These are phyloP conservation scores for Beauveria rudraprayagi DNA, from an alignment of 2,329 filamentous ascomycete species.

Conservation along the genomic window DNA sequence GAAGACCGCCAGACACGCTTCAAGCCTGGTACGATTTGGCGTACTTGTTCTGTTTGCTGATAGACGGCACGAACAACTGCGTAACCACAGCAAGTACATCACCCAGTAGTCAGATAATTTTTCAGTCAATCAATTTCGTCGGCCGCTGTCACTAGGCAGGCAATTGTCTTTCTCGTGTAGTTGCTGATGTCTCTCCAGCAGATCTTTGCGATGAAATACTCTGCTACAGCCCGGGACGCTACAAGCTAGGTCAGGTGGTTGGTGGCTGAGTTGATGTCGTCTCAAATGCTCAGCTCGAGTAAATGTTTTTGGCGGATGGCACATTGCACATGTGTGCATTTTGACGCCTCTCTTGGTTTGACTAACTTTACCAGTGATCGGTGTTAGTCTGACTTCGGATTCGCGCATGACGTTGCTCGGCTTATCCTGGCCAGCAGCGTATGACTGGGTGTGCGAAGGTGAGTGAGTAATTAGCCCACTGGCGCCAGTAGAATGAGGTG, in stretches of 20 bases:
- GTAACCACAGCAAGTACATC: too few species aligned
- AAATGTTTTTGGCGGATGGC: constrained; percentile 48
- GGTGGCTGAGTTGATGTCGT: constrained; percentile 53
- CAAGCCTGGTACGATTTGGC: too few species aligned
- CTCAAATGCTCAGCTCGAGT: constrained; percentile 56
- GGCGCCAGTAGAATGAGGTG: too few species aligned
- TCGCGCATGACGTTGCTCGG: too few species aligned
- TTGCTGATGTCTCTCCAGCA: constrained; percentile 50
- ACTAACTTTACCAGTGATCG: constrained; percentile 48
- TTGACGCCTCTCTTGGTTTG: constrained; percentile 51
- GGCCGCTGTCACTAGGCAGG: constrained; percentile 27
- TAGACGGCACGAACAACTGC: too few species aligned
- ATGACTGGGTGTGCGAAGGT: too few species aligned
- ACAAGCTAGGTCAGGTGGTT: constrained; percentile 44
- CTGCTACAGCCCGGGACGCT: constrained; percentile 46
- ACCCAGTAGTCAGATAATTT: not conserved
- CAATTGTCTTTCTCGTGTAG: constrained; percentile 27
- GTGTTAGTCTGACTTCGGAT: constrained; percentile 29
- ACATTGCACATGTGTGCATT: constrained; percentile 46
- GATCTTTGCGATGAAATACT: constrained; percentile 50
- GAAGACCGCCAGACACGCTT: too few species aligned
- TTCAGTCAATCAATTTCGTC: not conserved
- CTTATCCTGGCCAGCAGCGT: too few species aligned
- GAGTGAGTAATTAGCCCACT: too few species aligned
- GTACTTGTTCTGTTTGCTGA: too few species aligned